Conservation (phyloP, 1,284 basidiomycete species). For the Sporisorium iseilematis-ciliati region DNA sequence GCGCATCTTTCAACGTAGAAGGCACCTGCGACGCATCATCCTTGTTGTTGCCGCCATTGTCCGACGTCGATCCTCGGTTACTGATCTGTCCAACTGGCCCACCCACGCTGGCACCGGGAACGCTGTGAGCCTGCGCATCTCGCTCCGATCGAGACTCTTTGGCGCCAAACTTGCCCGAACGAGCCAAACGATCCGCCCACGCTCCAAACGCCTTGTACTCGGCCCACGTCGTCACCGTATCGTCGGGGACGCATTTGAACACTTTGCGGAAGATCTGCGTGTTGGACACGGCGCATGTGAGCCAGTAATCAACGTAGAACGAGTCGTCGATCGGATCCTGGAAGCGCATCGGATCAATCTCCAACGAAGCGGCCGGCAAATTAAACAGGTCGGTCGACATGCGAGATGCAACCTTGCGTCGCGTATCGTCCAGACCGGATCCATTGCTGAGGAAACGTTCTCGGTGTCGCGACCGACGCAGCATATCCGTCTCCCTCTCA, state of each 20-base stretch:
- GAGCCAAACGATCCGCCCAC: slow-evolving; percentile 56
- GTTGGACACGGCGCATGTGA: slow-evolving; percentile 63
- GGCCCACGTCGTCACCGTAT: slow-evolving; percentile 66
- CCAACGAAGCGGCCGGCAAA: slow-evolving; percentile 38
- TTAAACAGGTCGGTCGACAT: slow-evolving; percentile 58
- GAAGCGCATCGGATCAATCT: slow-evolving; percentile 57
- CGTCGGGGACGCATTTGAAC: slow-evolving; percentile 68
- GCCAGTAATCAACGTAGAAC: slow-evolving; percentile 65
- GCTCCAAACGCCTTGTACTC: slow-evolving; percentile 64
- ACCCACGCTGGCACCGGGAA: slow-evolving; percentile 48
- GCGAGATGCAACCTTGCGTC: slow-evolving; percentile 36
- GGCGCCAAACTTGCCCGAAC: slow-evolving; percentile 45
- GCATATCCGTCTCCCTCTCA: slow-evolving; percentile 38
- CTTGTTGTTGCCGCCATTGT: slow-evolving; percentile 10
- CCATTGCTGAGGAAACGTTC: slow-evolving; percentile 22
- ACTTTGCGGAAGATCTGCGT: slow-evolving; percentile 67
- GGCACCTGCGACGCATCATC: slow-evolving; percentile 17
- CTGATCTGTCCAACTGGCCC: slow-evolving; percentile 31
- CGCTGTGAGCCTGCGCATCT: slow-evolving; percentile 49
- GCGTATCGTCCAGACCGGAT: slow-evolving; percentile 26
- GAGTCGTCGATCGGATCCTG: slow-evolving; percentile 56
- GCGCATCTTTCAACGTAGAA: slow-evolving; percentile 21
- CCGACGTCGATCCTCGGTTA: not conserved
- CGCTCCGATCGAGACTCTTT: slow-evolving; percentile 32
- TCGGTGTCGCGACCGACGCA: slow-evolving; percentile 30